Evolutionary conservation across 2,329 filamentous ascomycete genomes (phyloP).

Genomic region (Coleophoma eucalyptorum): DNA sequence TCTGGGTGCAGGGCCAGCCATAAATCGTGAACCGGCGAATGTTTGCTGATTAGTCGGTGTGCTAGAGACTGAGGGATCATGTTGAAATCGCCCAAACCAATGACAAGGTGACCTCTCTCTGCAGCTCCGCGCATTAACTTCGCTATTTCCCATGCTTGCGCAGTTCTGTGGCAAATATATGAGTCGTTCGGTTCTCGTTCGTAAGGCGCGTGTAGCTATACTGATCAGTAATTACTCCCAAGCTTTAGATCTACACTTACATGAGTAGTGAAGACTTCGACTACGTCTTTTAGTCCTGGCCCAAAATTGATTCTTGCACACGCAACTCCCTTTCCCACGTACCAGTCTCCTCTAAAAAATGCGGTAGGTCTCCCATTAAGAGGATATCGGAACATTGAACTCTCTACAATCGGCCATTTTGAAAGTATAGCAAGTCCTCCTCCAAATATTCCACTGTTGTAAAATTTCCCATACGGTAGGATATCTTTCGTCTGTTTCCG

Average conservation of each 20-base stretch:
- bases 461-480: constrained; percentile 90
- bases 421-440: constrained; percentile 86
- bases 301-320: constrained; percentile 76
- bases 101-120: constrained; percentile 75
- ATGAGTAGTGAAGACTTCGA: constrained; percentile 93
- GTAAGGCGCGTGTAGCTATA: constrained; percentile 76
- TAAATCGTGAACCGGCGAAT: constrained; percentile 73
- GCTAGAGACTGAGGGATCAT: constrained; percentile 86
- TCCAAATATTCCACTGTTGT: constrained; percentile 84
- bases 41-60: constrained; percentile 76
- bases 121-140: constrained; percentile 82
- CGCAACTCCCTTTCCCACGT: constrained; percentile 90
- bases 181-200: constrained; percentile 75
- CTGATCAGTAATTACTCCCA: constrained; percentile 32
- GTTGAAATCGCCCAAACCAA: constrained; percentile 93
- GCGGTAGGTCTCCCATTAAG: constrained; percentile 90
- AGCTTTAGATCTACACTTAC: constrained; percentile 36
- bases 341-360: constrained; percentile 95
- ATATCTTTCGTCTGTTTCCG: constrained; percentile 68
- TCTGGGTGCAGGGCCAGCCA: constrained; percentile 85
- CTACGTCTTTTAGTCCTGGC: constrained; percentile 56
- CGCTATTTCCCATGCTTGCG: constrained; percentile 92
- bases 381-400: constrained; percentile 81
- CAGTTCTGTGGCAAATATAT: constrained; percentile 85
- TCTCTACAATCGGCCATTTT: constrained; percentile 88